A percentile compares a stretch with the other conserved stretches of the same genome.
Evolutionary conservation across 2,329 filamentous ascomycete genomes (phyloP).

Genomic region (Aurifilum marmelostoma): DNA sequence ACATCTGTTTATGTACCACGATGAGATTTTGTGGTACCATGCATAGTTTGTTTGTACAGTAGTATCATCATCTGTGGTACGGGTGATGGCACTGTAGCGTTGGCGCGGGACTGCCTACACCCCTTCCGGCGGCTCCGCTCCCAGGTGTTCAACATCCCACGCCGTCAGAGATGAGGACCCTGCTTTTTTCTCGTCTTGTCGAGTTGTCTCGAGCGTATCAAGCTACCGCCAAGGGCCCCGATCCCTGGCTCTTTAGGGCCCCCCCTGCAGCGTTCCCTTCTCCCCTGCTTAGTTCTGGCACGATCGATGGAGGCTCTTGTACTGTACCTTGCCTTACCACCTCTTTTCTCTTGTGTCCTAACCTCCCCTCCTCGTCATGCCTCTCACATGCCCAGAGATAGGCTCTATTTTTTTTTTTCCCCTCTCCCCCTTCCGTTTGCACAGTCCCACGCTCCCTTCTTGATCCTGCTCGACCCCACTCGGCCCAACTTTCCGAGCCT

Average conservation of each 20-base stretch:
- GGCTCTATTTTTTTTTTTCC: constrained; percentile 9
- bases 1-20: too few relatives aligned
- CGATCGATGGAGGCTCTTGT: constrained; percentile 11
- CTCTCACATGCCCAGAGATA: neutral
- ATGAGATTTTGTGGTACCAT: too few relatives aligned
- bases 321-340: neutral
- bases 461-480: constrained; percentile 23
- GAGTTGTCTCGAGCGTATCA: neutral
- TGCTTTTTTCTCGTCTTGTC: neutral
- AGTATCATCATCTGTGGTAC: neutral
- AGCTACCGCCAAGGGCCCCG: neutral
- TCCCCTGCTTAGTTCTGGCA: neutral
- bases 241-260: neutral
- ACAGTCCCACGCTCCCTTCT: neutral
- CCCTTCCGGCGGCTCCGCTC: constrained; percentile 2
- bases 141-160: constrained; percentile 2
- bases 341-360: too few relatives aligned
- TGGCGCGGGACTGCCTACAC: neutral
- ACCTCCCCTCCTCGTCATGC: neutral
- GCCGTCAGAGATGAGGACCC: neutral
- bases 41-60: neutral
- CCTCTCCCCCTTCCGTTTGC: neutral
- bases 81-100: neutral
- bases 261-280: neutral
- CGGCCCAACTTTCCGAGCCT: constrained; percentile 30